Conservation (phyloP, 2,329 filamentous ascomycete genomes). For the Curvularia eragrostidis region DNA sequence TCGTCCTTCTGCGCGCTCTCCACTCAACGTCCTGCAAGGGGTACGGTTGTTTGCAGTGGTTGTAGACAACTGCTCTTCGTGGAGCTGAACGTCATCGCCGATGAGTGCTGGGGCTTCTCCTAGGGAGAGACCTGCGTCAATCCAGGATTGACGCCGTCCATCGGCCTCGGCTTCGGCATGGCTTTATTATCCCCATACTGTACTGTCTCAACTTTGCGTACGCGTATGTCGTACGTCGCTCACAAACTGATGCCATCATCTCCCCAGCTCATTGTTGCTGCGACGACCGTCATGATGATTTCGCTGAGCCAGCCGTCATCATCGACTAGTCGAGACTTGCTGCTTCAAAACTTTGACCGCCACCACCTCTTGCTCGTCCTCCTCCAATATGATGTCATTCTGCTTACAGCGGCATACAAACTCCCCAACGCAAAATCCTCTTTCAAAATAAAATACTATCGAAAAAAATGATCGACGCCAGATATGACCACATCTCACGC, state of each 20-base stretch:
- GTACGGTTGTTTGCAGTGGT: constrained; percentile 2
- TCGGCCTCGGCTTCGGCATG: constrained; percentile 7
- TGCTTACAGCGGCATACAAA: constrained; percentile 8
- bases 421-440: background rate
- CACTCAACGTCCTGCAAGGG: background rate
- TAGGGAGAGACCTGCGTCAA: constrained; percentile 1
- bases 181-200: background rate
- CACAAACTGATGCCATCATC: constrained; percentile 8
- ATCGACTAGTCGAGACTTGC: background rate
- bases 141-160: constrained; percentile 3
- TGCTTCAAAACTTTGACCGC: constrained; percentile 7
- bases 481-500: constrained; percentile 5
- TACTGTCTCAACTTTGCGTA: background rate
- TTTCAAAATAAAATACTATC: constrained; percentile 15
- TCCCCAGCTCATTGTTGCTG: background rate
- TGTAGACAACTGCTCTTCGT: constrained; percentile 12
- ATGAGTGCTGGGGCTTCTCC: constrained; percentile 5
- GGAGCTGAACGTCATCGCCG: background rate
- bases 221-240: background rate
- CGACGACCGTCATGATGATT: background rate
- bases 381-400: constrained; percentile 12
- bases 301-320: background rate
- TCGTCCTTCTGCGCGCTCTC: constrained; percentile 2
- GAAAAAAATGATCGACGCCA: constrained; percentile 12
- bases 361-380: background rate